Percentiles rank a stretch among this genome's conserved stretches.
Conservation (phyloP, 2,329 filamentous ascomycete species). For the Epichloe elymi region DNA sequence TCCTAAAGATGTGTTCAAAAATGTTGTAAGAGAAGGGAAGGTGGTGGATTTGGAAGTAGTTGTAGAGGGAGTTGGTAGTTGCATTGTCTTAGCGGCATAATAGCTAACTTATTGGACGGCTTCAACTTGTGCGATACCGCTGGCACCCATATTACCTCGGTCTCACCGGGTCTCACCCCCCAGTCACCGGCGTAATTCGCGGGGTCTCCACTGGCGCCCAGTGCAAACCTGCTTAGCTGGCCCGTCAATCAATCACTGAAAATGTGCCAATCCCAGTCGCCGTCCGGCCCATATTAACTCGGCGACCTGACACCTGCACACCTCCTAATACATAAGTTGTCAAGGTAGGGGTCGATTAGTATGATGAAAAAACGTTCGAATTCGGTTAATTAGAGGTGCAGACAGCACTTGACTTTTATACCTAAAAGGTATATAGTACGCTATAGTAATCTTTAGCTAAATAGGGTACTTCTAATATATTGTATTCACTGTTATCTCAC, state of each 20-base stretch:
- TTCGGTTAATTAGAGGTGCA: no score
- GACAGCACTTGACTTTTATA: no score
- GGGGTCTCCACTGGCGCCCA: neutral
- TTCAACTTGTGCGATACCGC: conserved; percentile 9
- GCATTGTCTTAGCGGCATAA: neutral
- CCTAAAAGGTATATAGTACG: no score
- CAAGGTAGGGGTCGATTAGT: no score
- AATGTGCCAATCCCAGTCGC: no score
- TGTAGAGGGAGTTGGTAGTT: conserved; percentile 9
- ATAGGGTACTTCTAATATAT: no score
- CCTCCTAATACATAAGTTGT: no score
- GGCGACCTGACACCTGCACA: neutral
- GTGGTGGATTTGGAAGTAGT: conserved; percentile 6
- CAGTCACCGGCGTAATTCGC: conserved; percentile 5
- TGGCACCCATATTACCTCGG: neutral
- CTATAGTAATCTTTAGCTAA: no score
- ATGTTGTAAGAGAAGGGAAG: neutral
- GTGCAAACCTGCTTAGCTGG: no score
- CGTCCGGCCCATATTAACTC: neutral
- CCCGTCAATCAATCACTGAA: no score
- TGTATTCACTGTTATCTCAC: no score
- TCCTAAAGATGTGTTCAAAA: neutral
- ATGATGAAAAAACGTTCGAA: no score
- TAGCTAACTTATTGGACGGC: neutral
- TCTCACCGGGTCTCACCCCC: conserved; percentile 1